Conservation (phyloP, 495 filamentous ascomycete species). For the Xylaria curta region DNA sequence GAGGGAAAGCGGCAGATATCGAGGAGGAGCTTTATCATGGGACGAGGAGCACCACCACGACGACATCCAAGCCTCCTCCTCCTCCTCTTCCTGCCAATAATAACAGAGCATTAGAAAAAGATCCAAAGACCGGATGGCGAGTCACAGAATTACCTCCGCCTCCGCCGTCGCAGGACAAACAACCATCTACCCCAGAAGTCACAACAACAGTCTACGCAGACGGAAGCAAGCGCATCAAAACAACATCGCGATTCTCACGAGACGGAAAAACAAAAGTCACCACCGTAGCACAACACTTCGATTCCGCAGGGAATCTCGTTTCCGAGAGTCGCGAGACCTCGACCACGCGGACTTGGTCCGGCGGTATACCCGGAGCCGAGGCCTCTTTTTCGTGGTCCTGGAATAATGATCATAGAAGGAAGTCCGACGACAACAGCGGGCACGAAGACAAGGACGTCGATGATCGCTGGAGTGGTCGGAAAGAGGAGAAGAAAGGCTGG, state of each 20-base stretch:
- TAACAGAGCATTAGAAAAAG: neutral
- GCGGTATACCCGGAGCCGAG: neutral
- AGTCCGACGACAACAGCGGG: neutral
- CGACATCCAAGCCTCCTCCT: neutral
- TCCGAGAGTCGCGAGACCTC: conserved; percentile 19
- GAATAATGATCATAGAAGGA: conserved; percentile 2
- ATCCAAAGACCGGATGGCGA: neutral
- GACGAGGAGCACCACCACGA: too few relatives aligned
- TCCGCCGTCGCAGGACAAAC: too few relatives aligned
- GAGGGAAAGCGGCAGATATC: neutral
- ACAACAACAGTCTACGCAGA: conserved; percentile 30
- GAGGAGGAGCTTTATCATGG: conserved; percentile 15
- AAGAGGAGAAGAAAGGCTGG: conserved; percentile 38
- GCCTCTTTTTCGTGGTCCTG: conserved; percentile 19
- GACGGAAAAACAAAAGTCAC: conserved; percentile 22
- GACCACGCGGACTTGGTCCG: conserved; percentile 16
- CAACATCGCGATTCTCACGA: conserved; percentile 12
- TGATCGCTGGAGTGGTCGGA: neutral
- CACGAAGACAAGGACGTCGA: conserved; percentile 1
- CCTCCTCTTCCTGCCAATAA: neutral
- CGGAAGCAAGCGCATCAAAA: conserved; percentile 34
- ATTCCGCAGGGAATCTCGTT: conserved; percentile 33
- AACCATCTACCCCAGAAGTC: neutral
- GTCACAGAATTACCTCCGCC: too few relatives aligned
- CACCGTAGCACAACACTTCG: conserved; percentile 25